Evolutionary conservation across 495 filamentous ascomycete genomes (phyloP).

Genomic region (Penicillium taxi): DNA sequence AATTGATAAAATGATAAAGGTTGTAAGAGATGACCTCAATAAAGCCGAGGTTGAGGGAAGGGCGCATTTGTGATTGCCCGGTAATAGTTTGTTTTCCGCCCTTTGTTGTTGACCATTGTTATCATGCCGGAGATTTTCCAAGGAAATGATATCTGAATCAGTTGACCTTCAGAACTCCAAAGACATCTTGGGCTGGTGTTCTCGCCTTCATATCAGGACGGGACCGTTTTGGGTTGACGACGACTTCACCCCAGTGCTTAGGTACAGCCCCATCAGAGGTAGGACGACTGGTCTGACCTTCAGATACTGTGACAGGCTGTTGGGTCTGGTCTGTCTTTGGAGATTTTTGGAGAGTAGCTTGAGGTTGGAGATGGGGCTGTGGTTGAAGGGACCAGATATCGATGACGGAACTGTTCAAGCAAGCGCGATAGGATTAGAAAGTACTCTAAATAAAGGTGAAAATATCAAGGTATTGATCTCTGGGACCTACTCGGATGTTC

Average conservation of each 20-base stretch:
- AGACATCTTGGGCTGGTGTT: slow-evolving; percentile 30
- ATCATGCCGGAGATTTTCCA: slow-evolving; percentile 7
- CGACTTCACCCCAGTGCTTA: slow-evolving; percentile 43
- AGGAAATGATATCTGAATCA: slow-evolving; percentile 6
- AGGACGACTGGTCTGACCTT: slow-evolving; percentile 11
- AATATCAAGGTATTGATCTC: background rate
- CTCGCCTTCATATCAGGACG: slow-evolving; percentile 22
- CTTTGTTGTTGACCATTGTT: slow-evolving; percentile 11
- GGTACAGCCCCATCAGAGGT: slow-evolving; percentile 25
- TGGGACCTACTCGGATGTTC: slow-evolving; percentile 43
- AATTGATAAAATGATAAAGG: too few relatives aligned
- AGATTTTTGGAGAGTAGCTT: slow-evolving; percentile 35
- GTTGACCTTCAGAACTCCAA: slow-evolving; percentile 38
- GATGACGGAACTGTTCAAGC: slow-evolving; percentile 32
- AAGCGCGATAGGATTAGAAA: slow-evolving; percentile 1
- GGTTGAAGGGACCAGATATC: slow-evolving; percentile 46
- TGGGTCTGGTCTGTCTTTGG: slow-evolving; percentile 18
- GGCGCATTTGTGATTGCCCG: background rate
- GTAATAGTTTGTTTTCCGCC: slow-evolving; percentile 1
- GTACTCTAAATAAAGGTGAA: background rate
- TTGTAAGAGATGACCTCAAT: too few relatives aligned
- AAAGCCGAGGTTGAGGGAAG: too few relatives aligned
- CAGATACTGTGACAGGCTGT: too few relatives aligned
- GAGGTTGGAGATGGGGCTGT: slow-evolving; percentile 41
- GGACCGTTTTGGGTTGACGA: slow-evolving; percentile 36